Percentiles rank a stretch among this genome's conserved stretches.
Conservation (phyloP, 176 grass and related monocot genomes). For the Echinochloa phyllopogon region DNA sequence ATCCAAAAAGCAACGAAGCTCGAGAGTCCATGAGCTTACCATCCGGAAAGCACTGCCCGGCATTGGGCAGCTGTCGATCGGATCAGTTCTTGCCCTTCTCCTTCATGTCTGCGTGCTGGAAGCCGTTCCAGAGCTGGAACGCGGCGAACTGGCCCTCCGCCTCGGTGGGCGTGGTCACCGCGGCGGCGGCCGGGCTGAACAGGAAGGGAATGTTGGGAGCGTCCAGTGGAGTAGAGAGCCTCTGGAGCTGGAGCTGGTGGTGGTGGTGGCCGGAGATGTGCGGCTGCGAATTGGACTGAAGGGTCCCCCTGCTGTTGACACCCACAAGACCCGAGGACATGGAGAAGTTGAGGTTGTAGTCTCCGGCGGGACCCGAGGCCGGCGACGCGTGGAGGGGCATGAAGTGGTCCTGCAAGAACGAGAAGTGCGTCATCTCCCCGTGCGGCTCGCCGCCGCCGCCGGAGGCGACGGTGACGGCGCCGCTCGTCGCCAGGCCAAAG, state of each 20-base stretch:
- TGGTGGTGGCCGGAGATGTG: slow-evolving; percentile 58
- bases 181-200: slow-evolving; percentile 48
- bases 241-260: slow-evolving; percentile 63
- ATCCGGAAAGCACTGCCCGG: slow-evolving; percentile 18
- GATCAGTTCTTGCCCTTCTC: slow-evolving; percentile 84
- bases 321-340: slow-evolving; percentile 77
- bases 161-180: slow-evolving; percentile 38
- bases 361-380: slow-evolving; percentile 42
- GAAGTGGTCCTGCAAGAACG: slow-evolving; percentile 75
- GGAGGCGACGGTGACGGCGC: slow-evolving; percentile 34
- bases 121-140: slow-evolving; percentile 83
- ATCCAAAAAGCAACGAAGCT: slow-evolving; percentile 54
- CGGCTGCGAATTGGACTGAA: slow-evolving; percentile 97
- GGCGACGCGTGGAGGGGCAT: slow-evolving; percentile 54
- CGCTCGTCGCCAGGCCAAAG: slow-evolving; percentile 29
- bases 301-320: slow-evolving; percentile 88
- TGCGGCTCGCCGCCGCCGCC: slow-evolving; percentile 26
- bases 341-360: slow-evolving; percentile 89
- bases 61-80: slow-evolving; percentile 22
- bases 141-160: slow-evolving; percentile 53
- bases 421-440: slow-evolving; percentile 73
- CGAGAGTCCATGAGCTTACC: slow-evolving; percentile 43
- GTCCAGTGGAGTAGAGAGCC: slow-evolving; percentile 66
- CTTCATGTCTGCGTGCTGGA: slow-evolving; percentile 68
- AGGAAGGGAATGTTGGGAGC: slow-evolving; percentile 71